Evolutionary conservation across 73 alveolate species (phyloP), one percentile per base, ranked within the genome.

Genomic region (Paramecium pentaurelia): DNA sequence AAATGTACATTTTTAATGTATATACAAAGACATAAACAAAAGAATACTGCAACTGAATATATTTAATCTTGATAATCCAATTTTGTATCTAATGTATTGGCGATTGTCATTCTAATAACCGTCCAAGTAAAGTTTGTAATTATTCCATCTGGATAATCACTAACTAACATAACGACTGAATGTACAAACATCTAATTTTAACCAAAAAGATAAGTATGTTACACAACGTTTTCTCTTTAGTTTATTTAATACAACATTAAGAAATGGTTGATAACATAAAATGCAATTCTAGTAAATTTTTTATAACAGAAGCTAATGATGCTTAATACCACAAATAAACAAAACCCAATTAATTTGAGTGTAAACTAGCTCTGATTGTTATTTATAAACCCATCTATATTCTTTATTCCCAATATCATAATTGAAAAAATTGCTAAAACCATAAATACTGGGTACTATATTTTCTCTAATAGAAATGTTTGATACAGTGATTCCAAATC

Each of bases 81-180:
- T 3, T 10, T 34, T 64, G 42, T 32, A 34, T 12, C 42, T 6
- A 64, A 4, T 27, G 28, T 32, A 64, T 64, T 64, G 9, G 84
- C 84, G 16, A 64, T 64, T 11, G 47, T 34, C 84, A 64, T 32
- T 64, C 84, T 28, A 64, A 64, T 64, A 64, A 64, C 47, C 3
- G 84, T 64, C 84, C 84, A 64, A 64, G 84, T 64, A 6, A 64
- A 32, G 47, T 28, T 28, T 64, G 42, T 28, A 12, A 64, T 27
- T 64, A 64, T 64, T 28, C 84, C 84, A 64, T 64, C 84, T 0
- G 84, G 84, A 28, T 12, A 64, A 64, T 64, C 84, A 64, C 84
- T 64, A 16, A 64, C 47, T 12, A 64, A 64, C 84, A 64, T 64
- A 1, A 64, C 51, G 4, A 64, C 42, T 2, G 84, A 28, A 64